These are phyloP conservation scores for Wallacemonas sp. DNA, from an alignment of 208 protist genomes.

Conservation along the genomic window DNA sequence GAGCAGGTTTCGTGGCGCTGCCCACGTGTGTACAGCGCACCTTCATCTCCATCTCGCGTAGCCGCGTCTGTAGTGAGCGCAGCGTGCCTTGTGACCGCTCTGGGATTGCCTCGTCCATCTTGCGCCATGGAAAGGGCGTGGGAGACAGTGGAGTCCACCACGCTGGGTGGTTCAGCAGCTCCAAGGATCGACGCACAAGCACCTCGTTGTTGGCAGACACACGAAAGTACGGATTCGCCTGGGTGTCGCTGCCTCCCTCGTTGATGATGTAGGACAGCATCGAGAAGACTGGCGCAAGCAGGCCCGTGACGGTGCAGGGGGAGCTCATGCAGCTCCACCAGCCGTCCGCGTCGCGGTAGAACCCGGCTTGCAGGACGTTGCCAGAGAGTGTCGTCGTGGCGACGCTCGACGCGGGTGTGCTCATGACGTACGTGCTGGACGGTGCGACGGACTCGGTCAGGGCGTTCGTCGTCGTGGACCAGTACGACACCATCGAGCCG, in stretches of 20 bases:
- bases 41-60: constrained; percentile 15
- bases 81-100: too few species aligned
- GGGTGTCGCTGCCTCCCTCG: neutral
- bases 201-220: constrained; percentile 1
- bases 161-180: neutral
- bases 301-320: constrained; percentile 21
- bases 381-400: neutral
- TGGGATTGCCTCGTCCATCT: neutral
- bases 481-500: constrained; percentile 5
- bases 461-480: constrained; percentile 2
- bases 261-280: constrained; percentile 17
- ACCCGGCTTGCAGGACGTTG: constrained; percentile 19
- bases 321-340: constrained; percentile 10
- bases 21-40: neutral
- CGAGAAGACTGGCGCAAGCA: constrained; percentile 24
- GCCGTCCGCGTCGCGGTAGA: constrained; percentile 14
- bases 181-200: constrained; percentile 5
- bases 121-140: neutral
- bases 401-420: neutral
- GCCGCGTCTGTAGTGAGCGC: neutral
- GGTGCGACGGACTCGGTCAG: neutral
- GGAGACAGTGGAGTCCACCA: neutral
- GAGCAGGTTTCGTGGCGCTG: neutral
- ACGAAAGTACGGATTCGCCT: constrained; percentile 18
- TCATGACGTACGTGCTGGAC: neutral